Base-by-base conservation (phyloP, 345 rosid species). In the Microthlaspi erraticum region DNA sequence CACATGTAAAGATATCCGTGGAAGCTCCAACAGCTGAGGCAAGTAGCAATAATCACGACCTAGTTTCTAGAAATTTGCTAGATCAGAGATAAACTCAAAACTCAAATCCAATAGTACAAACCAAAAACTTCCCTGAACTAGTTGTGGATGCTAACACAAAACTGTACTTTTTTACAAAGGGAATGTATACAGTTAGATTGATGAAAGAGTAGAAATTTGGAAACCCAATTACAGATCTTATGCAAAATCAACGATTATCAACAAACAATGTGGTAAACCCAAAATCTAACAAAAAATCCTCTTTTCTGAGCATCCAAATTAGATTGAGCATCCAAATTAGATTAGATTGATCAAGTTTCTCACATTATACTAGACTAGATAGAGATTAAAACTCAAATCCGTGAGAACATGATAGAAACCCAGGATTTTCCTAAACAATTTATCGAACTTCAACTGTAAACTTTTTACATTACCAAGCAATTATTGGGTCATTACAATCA, bases 221-320 rank as follows among this genome's bases (percentile, higher is more conserved):
- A 43, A 53, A 14, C 2, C 33, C 41, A 17, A 48, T 19, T 13
- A 64, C 13, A 64, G 45, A 65, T 73, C 72, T 64, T 56, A 39
- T 13, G 18, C 8, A 17, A 12, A 43, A 50, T 26, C 23, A n/a
- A n/a, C n/a, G n/a, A n/a, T n/a, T n/a, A n/a, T n/a, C n/a, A n/a
- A n/a, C n/a, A n/a, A n/a, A n/a, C n/a, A n/a, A n/a, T n/a, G n/a
- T n/a, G n/a, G n/a, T n/a, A n/a, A n/a, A n/a, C n/a, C n/a, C n/a
- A n/a, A n/a, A n/a, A n/a, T n/a, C n/a, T n/a, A n/a, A n/a, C n/a
- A n/a, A n/a, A n/a, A n/a, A n/a, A n/a, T n/a, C n/a, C n/a, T n/a
- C n/a, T n/a, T n/a, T n/a, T n/a, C n/a, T n/a, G n/a, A n/a, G n/a
- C n/a, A n/a, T n/a, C n/a, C n/a, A n/a, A n/a, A n/a, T n/a, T n/a